Base-by-base conservation (phyloP, 768 basidiomycete genomes). In the Hericium coralloides region DNA sequence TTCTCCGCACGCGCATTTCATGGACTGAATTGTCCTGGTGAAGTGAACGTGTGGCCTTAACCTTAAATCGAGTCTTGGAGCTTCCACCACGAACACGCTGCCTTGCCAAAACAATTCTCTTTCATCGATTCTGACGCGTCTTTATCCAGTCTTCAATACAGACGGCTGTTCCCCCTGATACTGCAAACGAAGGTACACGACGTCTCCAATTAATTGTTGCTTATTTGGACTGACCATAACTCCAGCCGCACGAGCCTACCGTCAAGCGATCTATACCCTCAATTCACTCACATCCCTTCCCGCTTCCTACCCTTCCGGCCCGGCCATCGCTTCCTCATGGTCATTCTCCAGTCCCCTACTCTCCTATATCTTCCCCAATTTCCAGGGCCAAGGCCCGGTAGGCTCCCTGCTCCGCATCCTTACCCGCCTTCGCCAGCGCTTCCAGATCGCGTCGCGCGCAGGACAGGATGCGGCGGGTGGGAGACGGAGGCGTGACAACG, bases 371-470 rank as follows among this genome's bases (percentile, higher is more conserved):
- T 71, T 89, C 12, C 89, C 90, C 0, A 87, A 78, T 62, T 70
- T 81, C 20, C 88, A 90, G 66, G 87, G 86, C 2, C 86, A 87
- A 68, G 89, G 87, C 3, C 89, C 90, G 7, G 67, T 92, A 37
- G 86, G 83, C 25, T 86, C 80, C 60, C 76, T 79, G 4, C 65
- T 89, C 49, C 85, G 90, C 36, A 87, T 91, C 68, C 71, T 74
- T 2, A 68, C 82, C 62, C 87, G 83, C 64, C 71, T 93, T 26
- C 79, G 73, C 66, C 70, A 80, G 15, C 73, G 82, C 39, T 73
- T 73, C 23, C 69, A 76, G 50, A 61, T 80, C 38, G 65, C 70
- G 39, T 75, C 68, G 56, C 72, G 70, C 57, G 65, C 73, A 41
- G 72, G 49, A 26, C 18, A 36, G 22, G 26, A 74, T 50, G 76